Percentiles rank a stretch among this genome's conserved stretches.
Evolutionary conservation across 2,329 filamentous ascomycete genomes (phyloP).

Genomic region (Trichoderma afroharzianum): DNA sequence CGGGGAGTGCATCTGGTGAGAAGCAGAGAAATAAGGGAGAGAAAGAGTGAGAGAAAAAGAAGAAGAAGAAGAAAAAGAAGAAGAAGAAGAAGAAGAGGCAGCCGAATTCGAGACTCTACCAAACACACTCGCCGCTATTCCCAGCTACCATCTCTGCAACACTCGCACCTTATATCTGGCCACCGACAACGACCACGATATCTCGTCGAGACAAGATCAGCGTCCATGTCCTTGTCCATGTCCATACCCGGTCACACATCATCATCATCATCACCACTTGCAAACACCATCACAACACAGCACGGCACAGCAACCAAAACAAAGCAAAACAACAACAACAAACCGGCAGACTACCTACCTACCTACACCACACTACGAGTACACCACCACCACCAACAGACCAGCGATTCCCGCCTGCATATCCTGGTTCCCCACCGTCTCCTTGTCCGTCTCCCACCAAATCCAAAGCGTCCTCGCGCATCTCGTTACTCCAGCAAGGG

Average conservation of each 20-base stretch:
- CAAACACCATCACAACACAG: neutral
- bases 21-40: neutral
- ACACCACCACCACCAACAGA: neutral
- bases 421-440: neutral
- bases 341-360: neutral
- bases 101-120: neutral
- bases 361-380: too few species aligned
- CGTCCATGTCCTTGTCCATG: neutral
- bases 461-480: slow-evolving; percentile 2
- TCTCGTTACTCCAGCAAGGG: slow-evolving; percentile 7
- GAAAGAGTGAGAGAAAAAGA: neutral
- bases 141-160: neutral
- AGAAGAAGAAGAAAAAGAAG: neutral
- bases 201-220: neutral
- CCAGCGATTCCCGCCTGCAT: neutral
- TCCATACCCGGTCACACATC: neutral
- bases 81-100: neutral
- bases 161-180: neutral
- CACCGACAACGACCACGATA: neutral
- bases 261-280: neutral
- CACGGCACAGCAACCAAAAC: neutral
- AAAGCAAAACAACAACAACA: neutral
- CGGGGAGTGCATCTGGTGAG: neutral
- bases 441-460: neutral
- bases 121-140: neutral